Percentiles rank a stretch among this genome's conserved stretches.
Evolutionary conservation across 2,329 filamentous ascomycete genomes (phyloP).

Genomic region (Colletotrichum caudatum): DNA sequence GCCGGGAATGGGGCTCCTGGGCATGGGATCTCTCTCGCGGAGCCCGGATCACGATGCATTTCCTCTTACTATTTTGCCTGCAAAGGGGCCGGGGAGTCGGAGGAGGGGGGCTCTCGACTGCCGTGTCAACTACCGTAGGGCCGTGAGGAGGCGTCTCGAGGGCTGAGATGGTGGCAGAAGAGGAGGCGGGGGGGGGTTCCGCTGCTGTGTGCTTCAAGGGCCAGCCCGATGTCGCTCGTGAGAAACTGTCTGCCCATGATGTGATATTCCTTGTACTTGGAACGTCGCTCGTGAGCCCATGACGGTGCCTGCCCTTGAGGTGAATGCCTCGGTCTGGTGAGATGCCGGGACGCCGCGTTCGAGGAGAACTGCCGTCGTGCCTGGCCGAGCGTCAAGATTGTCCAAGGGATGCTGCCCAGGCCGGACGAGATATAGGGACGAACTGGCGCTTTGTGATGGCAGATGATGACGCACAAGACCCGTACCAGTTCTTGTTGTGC

Average conservation of each 20-base stretch:
- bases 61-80: background rate
- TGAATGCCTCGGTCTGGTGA: background rate
- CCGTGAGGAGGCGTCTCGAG: background rate
- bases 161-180: background rate
- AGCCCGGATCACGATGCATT: background rate
- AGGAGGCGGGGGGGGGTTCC: background rate
- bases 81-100: background rate
- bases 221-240: background rate
- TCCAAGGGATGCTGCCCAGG: background rate
- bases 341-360: background rate
- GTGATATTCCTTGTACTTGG: too few relatives aligned
- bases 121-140: background rate
- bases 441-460: background rate
- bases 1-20: background rate
- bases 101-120: background rate
- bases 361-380: background rate
- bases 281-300: background rate
- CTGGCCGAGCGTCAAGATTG: background rate
- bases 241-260: background rate
- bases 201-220: background rate
- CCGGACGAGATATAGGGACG: background rate
- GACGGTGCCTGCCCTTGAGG: background rate
- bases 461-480: background rate
- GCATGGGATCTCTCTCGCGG: background rate
- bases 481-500: background rate